Conservation (phyloP, 208 protist genomes). For the Trypanosomatidae sp. region DNA sequence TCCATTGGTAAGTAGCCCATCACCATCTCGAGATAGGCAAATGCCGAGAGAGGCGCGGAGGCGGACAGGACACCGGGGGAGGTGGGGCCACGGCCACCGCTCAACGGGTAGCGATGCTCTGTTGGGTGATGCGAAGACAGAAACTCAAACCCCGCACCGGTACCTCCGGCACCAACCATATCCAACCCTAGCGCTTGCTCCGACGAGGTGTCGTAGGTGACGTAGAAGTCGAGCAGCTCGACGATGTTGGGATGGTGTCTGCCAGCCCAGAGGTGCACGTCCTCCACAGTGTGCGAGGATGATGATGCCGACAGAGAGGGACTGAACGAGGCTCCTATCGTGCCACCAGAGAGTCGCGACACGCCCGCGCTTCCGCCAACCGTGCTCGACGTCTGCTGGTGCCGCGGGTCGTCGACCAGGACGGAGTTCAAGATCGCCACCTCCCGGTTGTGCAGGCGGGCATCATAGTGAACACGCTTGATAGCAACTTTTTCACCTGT, state of each 20-base stretch:
- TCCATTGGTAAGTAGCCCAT: slow-evolving; percentile 99
- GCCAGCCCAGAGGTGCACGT: slow-evolving; percentile 12
- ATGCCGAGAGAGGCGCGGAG: slow-evolving; percentile 42
- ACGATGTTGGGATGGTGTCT: slow-evolving; percentile 95
- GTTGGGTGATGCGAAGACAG: slow-evolving; percentile 5
- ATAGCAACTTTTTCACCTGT: slow-evolving; percentile 95
- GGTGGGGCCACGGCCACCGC: neutral
- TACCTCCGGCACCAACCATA: neutral
- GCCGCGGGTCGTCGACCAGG: slow-evolving; percentile 17
- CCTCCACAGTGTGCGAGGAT: neutral
- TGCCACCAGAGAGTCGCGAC: neutral
- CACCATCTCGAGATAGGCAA: slow-evolving; percentile 98
- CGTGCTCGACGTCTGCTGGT: neutral
- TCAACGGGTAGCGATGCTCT: slow-evolving; percentile 5
- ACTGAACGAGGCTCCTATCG: neutral
- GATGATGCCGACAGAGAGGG: neutral
- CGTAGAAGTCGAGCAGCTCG: slow-evolving; percentile 94
- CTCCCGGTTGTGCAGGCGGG: slow-evolving; percentile 98
- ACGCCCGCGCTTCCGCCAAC: neutral
- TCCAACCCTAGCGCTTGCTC: slow-evolving; percentile 8
- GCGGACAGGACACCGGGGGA: neutral
- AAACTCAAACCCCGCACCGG: neutral
- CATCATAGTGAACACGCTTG: slow-evolving; percentile 98
- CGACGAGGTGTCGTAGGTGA: slow-evolving; percentile 65
- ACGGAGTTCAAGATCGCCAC: slow-evolving; percentile 96